These are phyloP conservation scores for Verticillium zaregamsianum DNA, from an alignment of 2,329 filamentous ascomycete genomes.

Conservation along the genomic window DNA sequence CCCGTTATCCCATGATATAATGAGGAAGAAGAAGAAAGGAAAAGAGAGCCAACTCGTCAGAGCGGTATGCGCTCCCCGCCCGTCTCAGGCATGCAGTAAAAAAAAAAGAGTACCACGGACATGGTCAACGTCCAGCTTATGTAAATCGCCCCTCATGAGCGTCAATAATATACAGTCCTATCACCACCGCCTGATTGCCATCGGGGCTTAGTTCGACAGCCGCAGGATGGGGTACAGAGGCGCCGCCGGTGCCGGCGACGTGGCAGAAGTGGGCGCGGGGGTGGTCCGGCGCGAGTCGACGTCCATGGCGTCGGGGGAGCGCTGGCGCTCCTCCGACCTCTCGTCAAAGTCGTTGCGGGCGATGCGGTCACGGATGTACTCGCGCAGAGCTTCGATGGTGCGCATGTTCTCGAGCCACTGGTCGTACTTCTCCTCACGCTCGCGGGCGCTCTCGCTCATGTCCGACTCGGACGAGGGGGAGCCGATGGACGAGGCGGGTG, in stretches of 20 bases:
- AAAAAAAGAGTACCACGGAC: background rate
- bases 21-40: background rate
- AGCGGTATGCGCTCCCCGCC: background rate
- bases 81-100: background rate
- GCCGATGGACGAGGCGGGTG: slow-evolving; percentile 38
- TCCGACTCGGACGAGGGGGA: slow-evolving; percentile 56
- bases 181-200: background rate
- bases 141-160: background rate
- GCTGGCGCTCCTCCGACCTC: slow-evolving; percentile 23
- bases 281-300: slow-evolving; percentile 7
- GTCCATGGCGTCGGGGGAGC: slow-evolving; percentile 14
- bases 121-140: background rate
- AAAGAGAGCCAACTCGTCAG: background rate
- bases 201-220: slow-evolving; percentile 22
- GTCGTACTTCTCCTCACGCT: slow-evolving; percentile 60
- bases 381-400: slow-evolving; percentile 57
- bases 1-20: background rate
- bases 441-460: slow-evolving; percentile 43
- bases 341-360: slow-evolving; percentile 50
- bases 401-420: slow-evolving; percentile 64
- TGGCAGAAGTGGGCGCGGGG: background rate
- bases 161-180: background rate
- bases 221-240: slow-evolving; percentile 35
- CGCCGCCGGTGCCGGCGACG: slow-evolving; percentile 6
- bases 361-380: slow-evolving; percentile 54